phyloP scores from a whole-genome alignment of 257 asterid species.

The Anisodus tanguticus region DNA sequence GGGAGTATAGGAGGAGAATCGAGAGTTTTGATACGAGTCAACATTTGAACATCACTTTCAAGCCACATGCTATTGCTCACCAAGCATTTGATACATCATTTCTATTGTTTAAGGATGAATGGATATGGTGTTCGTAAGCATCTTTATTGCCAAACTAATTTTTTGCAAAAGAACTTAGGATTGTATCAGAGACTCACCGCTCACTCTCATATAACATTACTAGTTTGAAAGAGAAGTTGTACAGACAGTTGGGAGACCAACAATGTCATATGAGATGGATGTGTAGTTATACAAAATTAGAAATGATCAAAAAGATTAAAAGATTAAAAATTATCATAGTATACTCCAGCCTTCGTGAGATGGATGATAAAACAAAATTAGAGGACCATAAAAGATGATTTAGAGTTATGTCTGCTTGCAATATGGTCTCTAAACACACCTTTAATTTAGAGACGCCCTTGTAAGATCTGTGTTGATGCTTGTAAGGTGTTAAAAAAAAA shows the following conservation, averaged over 20 bases:
- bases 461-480: neutral
- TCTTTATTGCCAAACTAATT: neutral
- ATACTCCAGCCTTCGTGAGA: neutral
- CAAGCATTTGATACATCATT: neutral
- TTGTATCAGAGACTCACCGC: neutral
- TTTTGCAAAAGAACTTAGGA: neutral
- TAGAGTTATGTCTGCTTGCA: too few relatives aligned
- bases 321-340: neutral
- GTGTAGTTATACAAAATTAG: neutral
- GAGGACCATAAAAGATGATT: neutral
- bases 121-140: neutral
- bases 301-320: neutral
- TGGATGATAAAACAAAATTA: neutral
- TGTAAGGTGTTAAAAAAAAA: neutral
- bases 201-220: neutral
- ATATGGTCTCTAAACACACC: neutral
- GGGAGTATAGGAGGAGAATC: neutral
- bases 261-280: neutral
- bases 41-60: neutral
- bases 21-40: neutral
- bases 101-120: neutral
- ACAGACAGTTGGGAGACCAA: neutral
- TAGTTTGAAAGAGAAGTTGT: neutral
- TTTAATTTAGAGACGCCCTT: too few relatives aligned
- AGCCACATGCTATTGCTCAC: neutral